Conservation (phyloP, 768 basidiomycete genomes). For the Serendipita sp. region DNA sequence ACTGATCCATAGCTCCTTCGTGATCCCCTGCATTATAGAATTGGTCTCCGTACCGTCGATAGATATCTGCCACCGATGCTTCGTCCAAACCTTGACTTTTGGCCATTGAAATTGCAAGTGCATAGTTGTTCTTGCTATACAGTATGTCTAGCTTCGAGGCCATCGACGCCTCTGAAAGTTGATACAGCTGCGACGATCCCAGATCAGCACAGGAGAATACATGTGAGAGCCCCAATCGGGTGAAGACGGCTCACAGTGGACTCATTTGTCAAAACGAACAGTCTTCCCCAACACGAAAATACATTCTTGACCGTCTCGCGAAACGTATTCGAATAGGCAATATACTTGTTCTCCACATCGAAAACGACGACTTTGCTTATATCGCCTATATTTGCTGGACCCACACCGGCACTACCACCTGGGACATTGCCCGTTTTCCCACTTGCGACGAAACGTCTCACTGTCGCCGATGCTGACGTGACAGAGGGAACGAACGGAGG, state of each 20-base stretch:
- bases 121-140: slow-evolving; percentile 62
- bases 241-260: slow-evolving; percentile 39
- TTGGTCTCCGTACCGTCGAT: slow-evolving; percentile 80
- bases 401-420: neutral
- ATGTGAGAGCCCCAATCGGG: neutral
- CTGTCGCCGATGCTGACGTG: slow-evolving; percentile 52
- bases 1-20: slow-evolving; percentile 87
- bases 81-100: slow-evolving; percentile 61
- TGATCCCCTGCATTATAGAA: slow-evolving; percentile 82
- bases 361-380: slow-evolving; percentile 72
- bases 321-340: slow-evolving; percentile 71
- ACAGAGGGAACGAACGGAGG: slow-evolving; percentile 62
- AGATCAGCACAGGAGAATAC: neutral
- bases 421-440: neutral
- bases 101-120: slow-evolving; percentile 69
- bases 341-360: slow-evolving; percentile 81
- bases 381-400: slow-evolving; percentile 25
- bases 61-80: slow-evolving; percentile 69
- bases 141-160: slow-evolving; percentile 74
- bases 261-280: slow-evolving; percentile 65
- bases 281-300: slow-evolving; percentile 62
- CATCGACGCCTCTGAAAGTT: slow-evolving; percentile 65
- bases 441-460: slow-evolving; percentile 53
- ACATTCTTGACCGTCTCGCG: slow-evolving; percentile 71
- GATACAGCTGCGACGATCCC: slow-evolving; percentile 31